Base-by-base conservation (phyloP, 2,329 filamentous ascomycete species). In the Pseudogymnoascus sp. region DNA sequence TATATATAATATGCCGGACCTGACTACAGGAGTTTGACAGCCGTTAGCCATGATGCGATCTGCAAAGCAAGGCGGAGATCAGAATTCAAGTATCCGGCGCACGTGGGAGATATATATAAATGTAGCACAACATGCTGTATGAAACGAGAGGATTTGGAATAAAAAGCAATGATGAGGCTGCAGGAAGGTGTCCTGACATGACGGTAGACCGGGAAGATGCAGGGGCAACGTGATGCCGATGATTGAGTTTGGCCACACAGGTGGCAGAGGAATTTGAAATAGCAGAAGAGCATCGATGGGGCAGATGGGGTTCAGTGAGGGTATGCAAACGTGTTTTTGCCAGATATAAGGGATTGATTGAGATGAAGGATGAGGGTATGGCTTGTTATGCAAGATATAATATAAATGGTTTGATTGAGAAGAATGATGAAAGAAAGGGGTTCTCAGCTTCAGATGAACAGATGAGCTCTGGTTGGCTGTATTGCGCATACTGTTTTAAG, bases 1-100 rank as follows among this genome's bases (percentile, higher is more conserved):
- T 44, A 50, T 50, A 50, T 50, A 50, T 50, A 50, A 50, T 15
- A 15, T 50, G 41, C 41, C 41, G 41, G 41, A 50, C 24, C 41
- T 26, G 41, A 15, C 41, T 50, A 29, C 24, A 50, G 41, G 41
- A 29, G 41, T 50, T 50, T 50, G 41, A 50, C 24, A 50, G 41
- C 24, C 41, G 41, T 50, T 15, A n/a, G n/a, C 13, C 41, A n/a
- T 11, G 13, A 31, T 50, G 13, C 24, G 24, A 50, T 29, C 41
- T 50, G 41, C 41, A 50, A 50, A 29, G 24, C 13, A 50, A 5
- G 41, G 41, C 41, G 24, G 24, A 50, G 41, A 50, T 50, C 41
- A 50, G 41, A 24, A 50, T 29, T 50, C 41, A 50, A 15, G 41
- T 50, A 50, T 15, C 41, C 41, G 41, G 41, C n/a, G 24, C 41